Evolutionary conservation across 140 eudicot genomes (phyloP), one percentile per base, ranked within the genome.

Genomic region (Erigeron philadelphicus): DNA sequence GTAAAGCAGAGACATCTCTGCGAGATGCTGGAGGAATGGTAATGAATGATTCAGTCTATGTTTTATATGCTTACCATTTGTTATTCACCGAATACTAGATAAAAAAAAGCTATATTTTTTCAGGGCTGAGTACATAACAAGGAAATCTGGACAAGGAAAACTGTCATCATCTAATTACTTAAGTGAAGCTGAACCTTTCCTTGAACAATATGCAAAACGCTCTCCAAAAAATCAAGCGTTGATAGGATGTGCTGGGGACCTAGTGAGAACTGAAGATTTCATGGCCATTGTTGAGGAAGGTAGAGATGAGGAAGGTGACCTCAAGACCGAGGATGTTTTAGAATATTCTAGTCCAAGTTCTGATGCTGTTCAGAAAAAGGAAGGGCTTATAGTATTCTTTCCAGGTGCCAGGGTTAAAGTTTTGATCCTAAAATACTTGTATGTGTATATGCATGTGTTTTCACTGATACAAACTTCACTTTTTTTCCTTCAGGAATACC

Each of bases 11-110:
- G 70, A 64, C 83, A 83, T 68, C 89, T 92, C 45, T 79, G 81
- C 82, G 85, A 84, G 84, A 86, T 92, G 98, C 78, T 92, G 31
- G 98, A 92, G 71, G 98, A 92, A 72, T 92, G 98, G 98, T 92
- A 88, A 61, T 74, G 60, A 53, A 53, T 50, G 42, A 31, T 59
- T 64, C 17, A 0, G 16, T 48, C 48, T 23, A 53, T 63, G 40
- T 50, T 50, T 17, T 53, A 47, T 21, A 52, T 42, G 52, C 60
- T 62, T 66, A 21, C 1, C 8, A 8, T 41, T 43, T 45, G 35
- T 55, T 46, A 35, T 62, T 21, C 58, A 73, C 49, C 15, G 6
- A 54, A 3, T 19, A 44, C 61, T 10, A 55, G 59, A 55, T 61
- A 71, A 1, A 15, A 21, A 42, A 5, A 38, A 53, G 3, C 18